Evolutionary conservation across 2,329 filamentous ascomycete genomes (phyloP).

Genomic region (Stachybotrys chlorohalonatus): DNA sequence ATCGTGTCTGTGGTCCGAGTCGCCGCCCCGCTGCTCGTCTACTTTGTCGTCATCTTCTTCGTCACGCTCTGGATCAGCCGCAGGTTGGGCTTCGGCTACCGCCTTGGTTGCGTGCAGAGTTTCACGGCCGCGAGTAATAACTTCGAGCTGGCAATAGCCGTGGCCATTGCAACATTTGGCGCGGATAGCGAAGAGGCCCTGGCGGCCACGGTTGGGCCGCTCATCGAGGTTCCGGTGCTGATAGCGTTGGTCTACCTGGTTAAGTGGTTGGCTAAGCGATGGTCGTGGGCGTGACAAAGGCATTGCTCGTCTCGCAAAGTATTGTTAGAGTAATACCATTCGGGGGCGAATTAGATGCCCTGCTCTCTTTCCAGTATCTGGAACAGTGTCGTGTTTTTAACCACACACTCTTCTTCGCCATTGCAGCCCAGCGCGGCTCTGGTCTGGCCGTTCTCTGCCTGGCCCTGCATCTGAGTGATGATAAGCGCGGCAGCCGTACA

Average conservation of each 20-base stretch:
- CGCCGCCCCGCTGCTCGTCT: constrained; percentile 70
- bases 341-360: background rate
- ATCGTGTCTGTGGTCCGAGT: constrained; percentile 77
- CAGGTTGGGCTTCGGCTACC: constrained; percentile 66
- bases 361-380: constrained; percentile 19
- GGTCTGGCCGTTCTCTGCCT: constrained; percentile 15
- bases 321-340: no score
- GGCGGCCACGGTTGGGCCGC: constrained; percentile 72
- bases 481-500: constrained; percentile 25
- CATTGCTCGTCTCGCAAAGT: no score
- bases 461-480: constrained; percentile 29
- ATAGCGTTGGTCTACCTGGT: constrained; percentile 68
- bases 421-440: constrained; percentile 19
- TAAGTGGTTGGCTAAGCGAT: constrained; percentile 45
- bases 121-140: constrained; percentile 91
- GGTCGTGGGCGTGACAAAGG: constrained; percentile 32
- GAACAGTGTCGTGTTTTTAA: constrained; percentile 24
- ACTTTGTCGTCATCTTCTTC: constrained; percentile 70
- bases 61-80: constrained; percentile 53
- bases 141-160: constrained; percentile 85
- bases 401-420: constrained; percentile 15
- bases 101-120: constrained; percentile 64
- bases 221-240: constrained; percentile 81
- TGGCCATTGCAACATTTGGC: constrained; percentile 75
- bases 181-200: constrained; percentile 70